A percentile compares a stretch with the other conserved stretches of the same genome.
phyloP scores from a whole-genome alignment of 768 basidiomycete species.

The Saitozyma sp. region DNA sequence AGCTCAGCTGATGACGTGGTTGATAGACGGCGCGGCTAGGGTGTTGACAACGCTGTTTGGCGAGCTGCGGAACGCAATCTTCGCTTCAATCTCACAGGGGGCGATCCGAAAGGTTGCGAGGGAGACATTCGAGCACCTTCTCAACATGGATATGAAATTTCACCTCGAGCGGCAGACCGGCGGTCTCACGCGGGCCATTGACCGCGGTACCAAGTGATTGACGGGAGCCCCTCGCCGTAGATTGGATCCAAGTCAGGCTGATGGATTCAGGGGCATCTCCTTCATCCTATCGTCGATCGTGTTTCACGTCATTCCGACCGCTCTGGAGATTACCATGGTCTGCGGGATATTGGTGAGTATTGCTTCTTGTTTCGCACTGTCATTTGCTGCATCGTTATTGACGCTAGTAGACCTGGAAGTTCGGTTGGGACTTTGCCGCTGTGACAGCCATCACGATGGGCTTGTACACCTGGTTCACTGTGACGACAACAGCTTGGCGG shows the following conservation, averaged over 20 bases:
- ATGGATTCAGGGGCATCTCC: slow-evolving; percentile 74
- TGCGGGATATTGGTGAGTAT: slow-evolving; percentile 86
- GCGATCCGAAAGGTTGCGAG: slow-evolving; percentile 92
- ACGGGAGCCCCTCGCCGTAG: too few species aligned
- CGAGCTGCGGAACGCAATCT: slow-evolving; percentile 91
- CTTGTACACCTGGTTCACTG: slow-evolving; percentile 95
- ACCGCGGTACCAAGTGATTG: slow-evolving; percentile 90
- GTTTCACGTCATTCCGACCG: slow-evolving; percentile 93
- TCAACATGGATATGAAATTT: slow-evolving; percentile 86
- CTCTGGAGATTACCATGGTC: slow-evolving; percentile 91
- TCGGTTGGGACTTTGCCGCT: slow-evolving; percentile 95
- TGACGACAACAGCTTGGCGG: slow-evolving; percentile 95
- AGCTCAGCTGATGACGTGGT: background rate
- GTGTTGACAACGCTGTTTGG: slow-evolving; percentile 85
- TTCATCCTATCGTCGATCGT: slow-evolving; percentile 90
- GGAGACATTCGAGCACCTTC: slow-evolving; percentile 91
- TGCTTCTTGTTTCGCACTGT: slow-evolving; percentile 7
- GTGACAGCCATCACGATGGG: slow-evolving; percentile 81
- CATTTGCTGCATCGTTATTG: background rate
- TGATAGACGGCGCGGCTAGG: slow-evolving; percentile 80
- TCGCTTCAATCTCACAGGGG: slow-evolving; percentile 90
- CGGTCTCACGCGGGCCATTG: slow-evolving; percentile 92
- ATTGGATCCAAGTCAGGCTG: slow-evolving; percentile 5
- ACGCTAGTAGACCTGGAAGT: slow-evolving; percentile 78
- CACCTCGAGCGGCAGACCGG: slow-evolving; percentile 93